These are phyloP conservation scores for Astrothelium subdiscretum DNA, from an alignment of 495 filamentous ascomycete species.

Conservation along the genomic window DNA sequence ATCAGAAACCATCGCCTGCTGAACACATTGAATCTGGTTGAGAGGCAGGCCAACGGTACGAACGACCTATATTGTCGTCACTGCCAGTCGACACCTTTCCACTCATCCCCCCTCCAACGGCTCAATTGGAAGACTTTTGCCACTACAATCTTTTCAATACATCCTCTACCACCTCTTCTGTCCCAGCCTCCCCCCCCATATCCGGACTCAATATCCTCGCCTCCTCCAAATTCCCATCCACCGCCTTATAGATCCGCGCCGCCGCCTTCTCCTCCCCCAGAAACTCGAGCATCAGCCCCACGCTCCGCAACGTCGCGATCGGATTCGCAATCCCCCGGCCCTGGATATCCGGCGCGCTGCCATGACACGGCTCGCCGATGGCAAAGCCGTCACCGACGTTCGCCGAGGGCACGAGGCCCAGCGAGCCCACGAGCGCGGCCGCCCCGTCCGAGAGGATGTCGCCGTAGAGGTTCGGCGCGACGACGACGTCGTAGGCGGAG, in stretches of 20 bases:
- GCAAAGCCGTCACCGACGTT: slow-evolving; percentile 93
- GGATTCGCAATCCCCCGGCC: slow-evolving; percentile 89
- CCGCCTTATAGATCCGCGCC: slow-evolving; percentile 76
- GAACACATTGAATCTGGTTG: too few relatives aligned
- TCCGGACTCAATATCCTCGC: slow-evolving; percentile 76
- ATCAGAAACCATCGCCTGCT: too few relatives aligned
- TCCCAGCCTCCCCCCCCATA: slow-evolving; percentile 78
- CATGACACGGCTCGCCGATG: slow-evolving; percentile 97
- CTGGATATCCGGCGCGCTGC: slow-evolving; percentile 89
- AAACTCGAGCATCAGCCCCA: slow-evolving; percentile 94
- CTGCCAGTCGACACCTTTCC: too few relatives aligned
- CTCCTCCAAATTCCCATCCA: slow-evolving; percentile 83
- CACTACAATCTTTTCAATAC: slow-evolving; percentile 71
- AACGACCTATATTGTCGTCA: too few relatives aligned
- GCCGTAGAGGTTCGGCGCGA: slow-evolving; percentile 95
- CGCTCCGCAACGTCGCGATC: slow-evolving; percentile 84
- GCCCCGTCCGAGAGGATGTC: slow-evolving; percentile 95
- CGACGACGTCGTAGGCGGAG: slow-evolving; percentile 88
- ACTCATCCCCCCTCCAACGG: too few relatives aligned
- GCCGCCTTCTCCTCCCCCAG: slow-evolving; percentile 75
- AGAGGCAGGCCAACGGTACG: too few relatives aligned
- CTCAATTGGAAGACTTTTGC: not conserved
- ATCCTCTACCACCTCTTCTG: slow-evolving; percentile 81
- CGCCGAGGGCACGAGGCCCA: slow-evolving; percentile 89
- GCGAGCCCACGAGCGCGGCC: slow-evolving; percentile 83